These are phyloP conservation scores for Metschnikowia cubensis DNA, from an alignment of 805 yeast genomes.

Conservation along the genomic window DNA sequence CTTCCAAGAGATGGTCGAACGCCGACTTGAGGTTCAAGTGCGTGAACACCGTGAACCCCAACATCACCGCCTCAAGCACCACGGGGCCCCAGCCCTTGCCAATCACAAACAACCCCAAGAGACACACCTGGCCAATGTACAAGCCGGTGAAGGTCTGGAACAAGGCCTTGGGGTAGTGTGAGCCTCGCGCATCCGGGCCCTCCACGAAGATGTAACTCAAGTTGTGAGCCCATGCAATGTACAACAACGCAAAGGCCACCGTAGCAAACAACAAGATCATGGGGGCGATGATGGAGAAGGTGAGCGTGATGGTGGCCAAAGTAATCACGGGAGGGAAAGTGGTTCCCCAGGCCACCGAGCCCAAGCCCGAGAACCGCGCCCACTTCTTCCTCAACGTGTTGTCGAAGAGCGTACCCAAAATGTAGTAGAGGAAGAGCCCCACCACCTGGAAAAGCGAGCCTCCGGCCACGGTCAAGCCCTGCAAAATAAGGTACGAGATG, in stretches of 20 bases:
- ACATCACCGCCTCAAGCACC: conserved; percentile 63
- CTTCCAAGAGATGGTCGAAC: conserved; percentile 52
- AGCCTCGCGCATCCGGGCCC: conserved; percentile 72
- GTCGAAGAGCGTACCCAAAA: conserved; percentile 56
- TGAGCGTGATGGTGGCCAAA: conserved; percentile 62
- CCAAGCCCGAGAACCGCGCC: conserved; percentile 52
- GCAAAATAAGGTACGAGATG: conserved; percentile 62
- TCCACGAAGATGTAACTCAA: conserved; percentile 66
- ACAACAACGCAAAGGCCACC: conserved; percentile 65
- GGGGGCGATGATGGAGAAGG: conserved; percentile 77
- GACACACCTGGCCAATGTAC: conserved; percentile 81
- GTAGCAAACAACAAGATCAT: conserved; percentile 71
- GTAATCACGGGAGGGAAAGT: conserved; percentile 71
- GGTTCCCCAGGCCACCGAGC: conserved; percentile 66
- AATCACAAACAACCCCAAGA: conserved; percentile 81
- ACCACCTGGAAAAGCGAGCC: conserved; percentile 62
- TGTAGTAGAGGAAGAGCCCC: conserved; percentile 54
- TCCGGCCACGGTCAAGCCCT: conserved; percentile 63
- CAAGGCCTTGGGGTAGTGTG: conserved; percentile 81
- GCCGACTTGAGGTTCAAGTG: conserved; percentile 65
- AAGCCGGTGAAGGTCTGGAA: conserved; percentile 86
- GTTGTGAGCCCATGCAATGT: conserved; percentile 76
- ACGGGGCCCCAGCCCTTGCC: conserved; percentile 96
- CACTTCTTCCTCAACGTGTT: conserved; percentile 65
- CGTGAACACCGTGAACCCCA: conserved; percentile 62